phyloP scores from a whole-genome alignment of 2,329 filamentous ascomycete genomes.

The Colletotrichum sp. region DNA sequence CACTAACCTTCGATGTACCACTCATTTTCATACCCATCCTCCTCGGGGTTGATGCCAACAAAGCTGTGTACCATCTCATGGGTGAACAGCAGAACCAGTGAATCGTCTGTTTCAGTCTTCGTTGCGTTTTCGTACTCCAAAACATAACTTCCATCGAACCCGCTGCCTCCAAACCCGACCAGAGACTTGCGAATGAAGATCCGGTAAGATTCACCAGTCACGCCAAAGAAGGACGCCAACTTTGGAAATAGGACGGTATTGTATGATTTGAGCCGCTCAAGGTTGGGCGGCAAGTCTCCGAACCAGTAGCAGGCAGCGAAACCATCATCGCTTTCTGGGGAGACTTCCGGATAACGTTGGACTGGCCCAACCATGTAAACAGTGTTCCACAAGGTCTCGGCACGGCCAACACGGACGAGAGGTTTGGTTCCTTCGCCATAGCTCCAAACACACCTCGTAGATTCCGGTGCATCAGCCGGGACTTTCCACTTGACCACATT shows the following conservation, averaged over 20 bases:
- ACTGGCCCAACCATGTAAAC: conserved; percentile 23
- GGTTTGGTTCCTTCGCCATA: conserved; percentile 20
- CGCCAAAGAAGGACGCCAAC: conserved; percentile 9
- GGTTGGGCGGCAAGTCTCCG: conserved; percentile 10
- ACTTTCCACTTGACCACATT: conserved; percentile 19
- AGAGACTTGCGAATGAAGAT: conserved; percentile 18
- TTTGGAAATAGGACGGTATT: conserved; percentile 17
- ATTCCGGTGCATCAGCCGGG: background rate
- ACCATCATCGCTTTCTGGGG: background rate
- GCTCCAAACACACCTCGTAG: conserved; percentile 22
- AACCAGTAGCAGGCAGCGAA: conserved; percentile 21
- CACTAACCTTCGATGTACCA: conserved; percentile 21
- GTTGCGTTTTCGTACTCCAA: conserved; percentile 17
- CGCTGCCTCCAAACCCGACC: conserved; percentile 8
- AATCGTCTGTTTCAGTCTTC: background rate
- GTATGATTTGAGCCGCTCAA: conserved; percentile 11
- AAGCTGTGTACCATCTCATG: conserved; percentile 24
- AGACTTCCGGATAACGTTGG: background rate
- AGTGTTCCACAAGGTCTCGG: conserved; percentile 7
- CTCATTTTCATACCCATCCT: conserved; percentile 14
- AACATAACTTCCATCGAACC: conserved; percentile 17
- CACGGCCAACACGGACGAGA: background rate
- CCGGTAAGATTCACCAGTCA: conserved; percentile 7
- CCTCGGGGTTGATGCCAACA: background rate
- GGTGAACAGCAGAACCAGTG: conserved; percentile 1